Base-by-base conservation (phyloP, 2,329 filamentous ascomycete genomes). In the Cladosporium sp. region DNA sequence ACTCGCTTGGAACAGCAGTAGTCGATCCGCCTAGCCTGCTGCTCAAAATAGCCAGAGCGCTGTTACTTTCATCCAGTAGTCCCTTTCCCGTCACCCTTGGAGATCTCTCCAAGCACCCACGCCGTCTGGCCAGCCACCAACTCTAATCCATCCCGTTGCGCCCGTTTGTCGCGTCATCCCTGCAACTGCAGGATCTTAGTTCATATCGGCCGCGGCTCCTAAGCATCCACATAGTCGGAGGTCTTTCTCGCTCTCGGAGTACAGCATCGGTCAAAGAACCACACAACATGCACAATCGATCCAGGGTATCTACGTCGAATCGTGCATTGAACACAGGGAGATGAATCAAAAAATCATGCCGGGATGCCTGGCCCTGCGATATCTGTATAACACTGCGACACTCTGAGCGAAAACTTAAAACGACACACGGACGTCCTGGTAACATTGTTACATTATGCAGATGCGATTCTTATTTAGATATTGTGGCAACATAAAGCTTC, bases 151-250 rank as follows among this genome's bases (percentile, higher is more conserved):
- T 14, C 26, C 26, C 26, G 16, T 54, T 32, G 18, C 18, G 10
- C 14, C 28, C 26, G 16, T 54, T 54, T 32, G 26, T 54, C 26
- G 51, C 51, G 51, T 54, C 51, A 54, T 54, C 51, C 51, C 51
- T 54, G 51, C 51, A 54, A 46, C 39, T 46, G 39, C 39, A 46
- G 39, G 39, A 46, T 23, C 10, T 46, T 46, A 46, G 39, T 46
- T 21, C 39, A 46, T 21, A n/a, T 46, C 39, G 39, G 39, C 39
- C 39, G 39, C 39, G n/a, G 39, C 7, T 46, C 8, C n/a, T 10
- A 23, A 46, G 39, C 39, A 21, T 23, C 8, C 39, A 21, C 6
- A n/a, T 32, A 32, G 30, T n/a, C n/a, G n/a, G n/a, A n/a, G n/a
- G n/a, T 2, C 30, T 32, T 32, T 32, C 10, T 32, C 30, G 11